Evolutionary conservation across 371 early-diverging fungal species (phyloP), one percentile per base, ranked within the genome.

Genomic region (Mortierella polycephala): DNA sequence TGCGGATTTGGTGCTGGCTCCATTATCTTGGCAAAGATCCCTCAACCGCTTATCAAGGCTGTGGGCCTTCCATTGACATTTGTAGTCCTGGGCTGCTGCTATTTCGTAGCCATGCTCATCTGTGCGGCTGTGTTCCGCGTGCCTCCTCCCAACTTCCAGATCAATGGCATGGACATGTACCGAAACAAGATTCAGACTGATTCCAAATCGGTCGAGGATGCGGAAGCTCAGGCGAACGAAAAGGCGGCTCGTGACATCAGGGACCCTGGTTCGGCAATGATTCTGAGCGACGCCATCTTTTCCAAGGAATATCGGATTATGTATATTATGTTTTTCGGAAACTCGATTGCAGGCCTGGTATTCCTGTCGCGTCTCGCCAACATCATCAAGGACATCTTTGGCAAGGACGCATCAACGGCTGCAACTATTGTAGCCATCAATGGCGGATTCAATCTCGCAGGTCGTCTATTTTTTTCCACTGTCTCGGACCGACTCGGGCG

Each of bases 1-100:
- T 88, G 88, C 74, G 91, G 89, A 14, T 90, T 91, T 76, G 91
- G 91, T 54, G 89, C 86, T 30, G 91, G 91, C 0, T 85, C 88
- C 40, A 87, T 91, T 63, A 87, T 88, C 41, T 83, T 88, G 56
- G 88, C 89, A 37, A 84, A 84, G 68, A 80, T 88, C 11, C 88
- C 88, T 71, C 83, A 84, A 52, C 82, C 81, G 44, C 77, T 89
- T 20, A 81, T 84, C 59, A 83, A 85, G 2, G 40, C 73, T 51
- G 81, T 85, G 0, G 86, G 85, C 11, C 73, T 90, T 16, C 88
- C 90, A 7, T 53, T 83, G 57, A 80, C 89, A 13, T 91, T 91
- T 72, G 82, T 90, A 53, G 83, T 89, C 41, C 76, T 89, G 50
- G 71, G 76, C 23, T 75, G 68, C 57, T 63, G 70, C 49, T 82